Evolutionary conservation across 1,284 basidiomycete genomes (phyloP), one percentile per base, ranked within the genome.

Genomic region (Flammula alnicola): DNA sequence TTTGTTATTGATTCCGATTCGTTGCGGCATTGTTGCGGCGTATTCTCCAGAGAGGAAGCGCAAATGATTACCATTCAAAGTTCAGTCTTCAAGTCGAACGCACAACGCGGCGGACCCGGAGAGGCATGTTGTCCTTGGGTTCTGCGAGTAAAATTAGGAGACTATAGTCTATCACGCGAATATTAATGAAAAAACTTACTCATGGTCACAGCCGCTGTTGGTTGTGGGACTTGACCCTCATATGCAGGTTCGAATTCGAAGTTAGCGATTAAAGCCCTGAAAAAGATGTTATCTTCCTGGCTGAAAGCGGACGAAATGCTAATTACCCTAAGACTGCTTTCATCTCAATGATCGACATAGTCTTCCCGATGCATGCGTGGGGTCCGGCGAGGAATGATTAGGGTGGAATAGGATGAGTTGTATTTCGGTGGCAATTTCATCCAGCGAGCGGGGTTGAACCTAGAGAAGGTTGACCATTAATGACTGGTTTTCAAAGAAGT

Each of bases 311-410:
- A 35, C 27, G 30, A 12, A 31, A 43, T 10, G 20, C 14, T 72
- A 26, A 32, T 43, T 49, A 77, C 76, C 69, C 70, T 8, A 79
- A 52, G 12, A 79, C 70, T 29, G 74, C 74, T 56, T 79, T 79
- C 77, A 79, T 80, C 60, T 80, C 78, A 27, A 74, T 69, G 17
- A 79, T 70, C 0, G 76, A 69, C 78, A 80, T 79, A 0, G 76
- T 78, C 60, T 73, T 77, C 3, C 75, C 76, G 32, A 78, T 79
- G 56, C 76, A 78, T 2, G 65, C 73, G 44, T 78, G 77, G 5
- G 77, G 76, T 1, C 77, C 77, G 5, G 70, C 66, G 43, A 78
- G 66, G 59, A 79, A 78, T 0, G 74, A n/a, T 72, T 16, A 77
- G 59, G 3, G 74, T 59, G 2, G 74, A 75, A 33, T 70, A 73